These are phyloP conservation scores for Rosa lucieae DNA, from an alignment of 306 rosid genomes.

Conservation along the genomic window DNA sequence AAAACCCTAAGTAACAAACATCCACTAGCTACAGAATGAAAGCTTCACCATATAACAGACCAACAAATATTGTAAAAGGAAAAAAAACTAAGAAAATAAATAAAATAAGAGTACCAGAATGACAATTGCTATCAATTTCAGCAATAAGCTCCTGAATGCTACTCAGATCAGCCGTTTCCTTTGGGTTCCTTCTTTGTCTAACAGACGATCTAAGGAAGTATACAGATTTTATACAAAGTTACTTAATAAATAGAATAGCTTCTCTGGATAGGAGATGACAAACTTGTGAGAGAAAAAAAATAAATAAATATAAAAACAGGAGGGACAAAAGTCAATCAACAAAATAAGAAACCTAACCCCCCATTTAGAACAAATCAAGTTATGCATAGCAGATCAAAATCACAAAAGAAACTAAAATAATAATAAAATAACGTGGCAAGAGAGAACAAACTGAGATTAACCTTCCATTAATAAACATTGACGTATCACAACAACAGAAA, in stretches of 20 bases:
- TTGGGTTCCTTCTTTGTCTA: conserved; percentile 88
- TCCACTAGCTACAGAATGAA: conserved; percentile 17
- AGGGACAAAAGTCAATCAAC: background rate
- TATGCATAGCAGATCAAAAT: background rate
- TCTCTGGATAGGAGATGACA: background rate
- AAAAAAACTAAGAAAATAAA: background rate
- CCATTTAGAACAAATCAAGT: background rate
- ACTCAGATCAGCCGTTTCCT: conserved; percentile 67
- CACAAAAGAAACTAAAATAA: background rate
- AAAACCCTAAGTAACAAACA: conserved; percentile 22
- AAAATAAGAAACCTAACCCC: too few species aligned
- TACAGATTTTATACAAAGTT: background rate
- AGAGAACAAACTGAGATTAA: background rate
- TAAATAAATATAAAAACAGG: background rate
- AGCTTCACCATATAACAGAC: conserved; percentile 4
- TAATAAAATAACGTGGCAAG: background rate
- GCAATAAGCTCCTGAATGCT: conserved; percentile 76
- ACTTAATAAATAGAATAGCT: background rate
- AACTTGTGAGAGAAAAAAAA: background rate
- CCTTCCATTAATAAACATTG: background rate
- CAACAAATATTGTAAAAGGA: background rate
- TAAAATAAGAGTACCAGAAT: conserved; percentile 49
- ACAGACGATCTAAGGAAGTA: conserved; percentile 59
- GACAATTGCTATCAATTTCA: conserved; percentile 62
- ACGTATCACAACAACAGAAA: background rate